Conservation (phyloP, 2,329 filamentous ascomycete species). For the Talaromyces verruculosus region DNA sequence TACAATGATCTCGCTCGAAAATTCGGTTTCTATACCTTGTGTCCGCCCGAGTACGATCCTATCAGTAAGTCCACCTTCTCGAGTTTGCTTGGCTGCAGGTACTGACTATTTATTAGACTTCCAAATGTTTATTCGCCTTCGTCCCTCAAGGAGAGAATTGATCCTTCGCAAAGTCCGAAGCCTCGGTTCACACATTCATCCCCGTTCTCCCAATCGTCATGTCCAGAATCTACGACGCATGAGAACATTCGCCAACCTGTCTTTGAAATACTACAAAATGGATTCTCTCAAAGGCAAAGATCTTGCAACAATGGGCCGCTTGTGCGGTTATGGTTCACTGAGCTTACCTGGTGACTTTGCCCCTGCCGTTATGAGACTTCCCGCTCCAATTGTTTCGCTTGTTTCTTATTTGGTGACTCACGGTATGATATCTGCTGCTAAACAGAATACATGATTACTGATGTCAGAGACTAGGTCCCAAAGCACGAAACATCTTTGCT, state of each 20-base stretch:
- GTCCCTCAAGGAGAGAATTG: conserved; percentile 26
- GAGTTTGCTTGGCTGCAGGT: background rate
- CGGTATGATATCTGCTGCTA: conserved; percentile 30
- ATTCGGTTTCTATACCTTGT: conserved; percentile 27
- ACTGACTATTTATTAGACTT: conserved; percentile 7
- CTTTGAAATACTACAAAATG: conserved; percentile 31
- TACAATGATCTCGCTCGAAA: conserved; percentile 35
- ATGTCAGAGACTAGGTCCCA: conserved; percentile 26
- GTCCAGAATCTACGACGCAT: conserved; percentile 37
- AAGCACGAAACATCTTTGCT: conserved; percentile 36
- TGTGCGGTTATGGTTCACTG: conserved; percentile 46
- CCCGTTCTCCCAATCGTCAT: conserved; percentile 26
- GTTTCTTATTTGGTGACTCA: conserved; percentile 37
- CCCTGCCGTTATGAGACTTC: conserved; percentile 41
- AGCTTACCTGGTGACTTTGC: conserved; percentile 39
- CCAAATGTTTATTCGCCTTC: conserved; percentile 10
- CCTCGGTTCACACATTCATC: conserved; percentile 36
- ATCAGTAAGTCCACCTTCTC: conserved; percentile 18
- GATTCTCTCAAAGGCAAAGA: conserved; percentile 38
- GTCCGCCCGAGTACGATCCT: conserved; percentile 19
- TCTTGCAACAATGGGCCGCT: conserved; percentile 43
- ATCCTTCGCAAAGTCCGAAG: conserved; percentile 34
- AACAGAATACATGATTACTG: background rate
- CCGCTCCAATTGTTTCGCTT: conserved; percentile 47
- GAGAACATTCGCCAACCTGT: conserved; percentile 40